phyloP scores from a whole-genome alignment of 2,329 filamentous ascomycete genomes.

The Biscogniauxia marginata region DNA sequence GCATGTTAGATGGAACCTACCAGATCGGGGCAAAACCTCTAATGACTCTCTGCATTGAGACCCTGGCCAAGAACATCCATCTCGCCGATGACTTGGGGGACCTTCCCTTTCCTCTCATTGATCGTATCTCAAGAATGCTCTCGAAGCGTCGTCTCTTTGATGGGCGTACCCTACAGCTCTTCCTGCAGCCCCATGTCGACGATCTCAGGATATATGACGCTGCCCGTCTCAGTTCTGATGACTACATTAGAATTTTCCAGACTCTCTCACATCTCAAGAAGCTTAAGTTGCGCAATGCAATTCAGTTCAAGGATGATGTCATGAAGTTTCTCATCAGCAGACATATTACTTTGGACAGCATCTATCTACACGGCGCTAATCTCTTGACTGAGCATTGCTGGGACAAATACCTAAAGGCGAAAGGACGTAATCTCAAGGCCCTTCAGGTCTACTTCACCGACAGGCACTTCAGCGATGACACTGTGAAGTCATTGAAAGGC shows the following conservation, averaged over 20 bases:
- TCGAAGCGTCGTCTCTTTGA: conserved; percentile 59
- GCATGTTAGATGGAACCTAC: conserved; percentile 74
- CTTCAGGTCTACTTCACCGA: conserved; percentile 84
- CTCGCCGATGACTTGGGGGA: conserved; percentile 62
- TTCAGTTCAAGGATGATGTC: conserved; percentile 85
- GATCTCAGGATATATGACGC: conserved; percentile 57
- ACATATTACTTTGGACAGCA: conserved; percentile 63
- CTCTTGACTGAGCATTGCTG: conserved; percentile 76
- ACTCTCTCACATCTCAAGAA: conserved; percentile 66
- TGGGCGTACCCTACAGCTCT: conserved; percentile 54
- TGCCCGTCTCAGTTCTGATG: conserved; percentile 66
- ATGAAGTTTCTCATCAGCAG: conserved; percentile 78
- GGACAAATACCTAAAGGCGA: conserved; percentile 64
- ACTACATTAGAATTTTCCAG: conserved; percentile 80
- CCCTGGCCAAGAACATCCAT: conserved; percentile 60
- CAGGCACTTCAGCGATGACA: conserved; percentile 73
- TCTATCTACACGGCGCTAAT: conserved; percentile 83
- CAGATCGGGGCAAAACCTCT: conserved; percentile 67
- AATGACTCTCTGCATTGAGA: conserved; percentile 62
- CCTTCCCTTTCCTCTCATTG: conserved; percentile 52
- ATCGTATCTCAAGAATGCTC: conserved; percentile 59
- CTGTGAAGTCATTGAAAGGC: conserved; percentile 58
- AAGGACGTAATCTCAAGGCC: conserved; percentile 63
- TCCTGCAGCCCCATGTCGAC: conserved; percentile 52
- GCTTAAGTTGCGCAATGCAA: conserved; percentile 78